Evolutionary conservation across 2,329 filamentous ascomycete species (phyloP), one percentile per base, ranked within the genome.

Genomic region (Acrocalymma vagum): DNA sequence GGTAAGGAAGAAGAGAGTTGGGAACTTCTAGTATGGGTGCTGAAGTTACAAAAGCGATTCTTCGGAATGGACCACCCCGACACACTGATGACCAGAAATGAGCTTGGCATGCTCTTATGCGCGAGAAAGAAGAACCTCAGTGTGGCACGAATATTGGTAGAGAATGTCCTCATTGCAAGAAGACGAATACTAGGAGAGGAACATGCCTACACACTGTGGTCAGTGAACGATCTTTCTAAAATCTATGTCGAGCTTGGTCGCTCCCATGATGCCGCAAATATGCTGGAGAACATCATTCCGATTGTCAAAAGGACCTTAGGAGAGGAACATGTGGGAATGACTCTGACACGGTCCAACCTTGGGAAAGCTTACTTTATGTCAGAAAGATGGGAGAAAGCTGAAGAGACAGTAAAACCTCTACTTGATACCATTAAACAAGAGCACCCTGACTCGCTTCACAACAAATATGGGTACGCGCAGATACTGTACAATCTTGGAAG

Each of bases 141-240:
- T 31, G 42, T 26, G 16, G 47, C 34, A 3, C 32, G 38, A 38
- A 10, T 28, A 11, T 15, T 53, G 7, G 30, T 53, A 5, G 39
- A 48, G 38, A 47, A 51, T 28, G 51, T 62, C 6, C 27, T 62
- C 8, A 11, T 45, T n/a, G 26, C 48, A 24, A 42, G 53, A 20
- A 38, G 34, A 43, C 23, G 44, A 21, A 51, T 53, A 16, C 42
- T 63, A 10, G 61, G 62, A 5, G 51, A 55, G 16, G 53, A 62
- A 28, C 55, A 66, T 23, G 52, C 62, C 9, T 62, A 55, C 37
- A 67, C 62, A 9, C 47, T 66, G 6, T 44, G 55, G 26, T 62
- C 63, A 3, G 43, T 53, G 17, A 46, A 44, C 14, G 62, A 65
- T 30, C 49, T 65, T 7, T 60, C 60, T 2, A 50, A 54, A 20